Conservation (phyloP, 441 rosid genomes). For the Capsella rubella region DNA sequence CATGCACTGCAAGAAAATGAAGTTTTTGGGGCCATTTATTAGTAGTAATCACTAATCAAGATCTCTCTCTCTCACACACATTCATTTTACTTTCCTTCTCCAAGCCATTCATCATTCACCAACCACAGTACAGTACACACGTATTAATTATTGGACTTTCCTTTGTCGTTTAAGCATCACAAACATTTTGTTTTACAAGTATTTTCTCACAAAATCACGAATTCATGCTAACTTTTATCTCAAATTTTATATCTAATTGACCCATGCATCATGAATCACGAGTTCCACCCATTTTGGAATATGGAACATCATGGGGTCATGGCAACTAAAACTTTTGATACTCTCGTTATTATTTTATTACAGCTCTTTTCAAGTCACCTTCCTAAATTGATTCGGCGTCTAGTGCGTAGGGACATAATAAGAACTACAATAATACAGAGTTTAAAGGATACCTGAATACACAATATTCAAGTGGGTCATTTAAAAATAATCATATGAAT, state of each 20-base stretch:
- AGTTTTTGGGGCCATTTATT: neutral
- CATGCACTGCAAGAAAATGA: neutral
- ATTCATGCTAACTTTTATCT: no score
- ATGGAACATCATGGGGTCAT: neutral
- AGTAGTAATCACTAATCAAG: neutral
- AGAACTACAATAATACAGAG: conserved; percentile 16
- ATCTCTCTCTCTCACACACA: neutral
- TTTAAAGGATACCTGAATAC: conserved; percentile 8
- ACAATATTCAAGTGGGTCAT: conserved; percentile 34
- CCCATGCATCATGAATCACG: neutral
- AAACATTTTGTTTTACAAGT: neutral
- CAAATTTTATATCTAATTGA: no score
- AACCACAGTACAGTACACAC: conserved; percentile 2
- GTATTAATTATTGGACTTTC: conserved; percentile 9
- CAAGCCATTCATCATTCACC: conserved; percentile 1
- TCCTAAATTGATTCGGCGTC: conserved; percentile 13
- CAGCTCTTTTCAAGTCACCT: neutral
- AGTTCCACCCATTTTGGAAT: conserved; percentile 21
- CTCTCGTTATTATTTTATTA: neutral
- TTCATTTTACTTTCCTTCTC: neutral
- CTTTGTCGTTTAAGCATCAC: neutral
- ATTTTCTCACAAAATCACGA: neutral
- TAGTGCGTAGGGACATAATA: neutral
- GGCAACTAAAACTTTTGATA: neutral
- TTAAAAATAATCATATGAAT: conserved; percentile 21